Conservation (phyloP, 2,329 filamentous ascomycete species). For the Davidsoniella eucalypti region DNA sequence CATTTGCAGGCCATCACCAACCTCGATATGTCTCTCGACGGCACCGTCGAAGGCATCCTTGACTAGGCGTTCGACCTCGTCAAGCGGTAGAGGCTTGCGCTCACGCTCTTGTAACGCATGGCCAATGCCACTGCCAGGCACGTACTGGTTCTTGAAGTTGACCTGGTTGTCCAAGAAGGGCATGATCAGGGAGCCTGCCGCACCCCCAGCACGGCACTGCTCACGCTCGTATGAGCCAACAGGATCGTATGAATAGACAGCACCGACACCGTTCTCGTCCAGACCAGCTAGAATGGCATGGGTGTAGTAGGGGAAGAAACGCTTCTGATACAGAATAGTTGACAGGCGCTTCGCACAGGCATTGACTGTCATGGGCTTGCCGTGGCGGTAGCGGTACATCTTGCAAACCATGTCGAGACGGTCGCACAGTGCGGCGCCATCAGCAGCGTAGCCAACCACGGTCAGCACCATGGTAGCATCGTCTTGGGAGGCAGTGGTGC, state of each 20-base stretch:
- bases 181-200: constrained; percentile 90
- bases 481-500: constrained; percentile 68
- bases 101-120: constrained; percentile 61
- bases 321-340: constrained; percentile 91
- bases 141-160: constrained; percentile 98
- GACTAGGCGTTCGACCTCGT: constrained; percentile 70
- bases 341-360: constrained; percentile 90
- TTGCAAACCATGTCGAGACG: constrained; percentile 88
- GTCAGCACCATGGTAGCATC: constrained; percentile 79
- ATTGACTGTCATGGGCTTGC: constrained; percentile 86
- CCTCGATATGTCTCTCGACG: constrained; percentile 97
- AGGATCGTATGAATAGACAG: constrained; percentile 93
- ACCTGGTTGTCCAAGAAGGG: constrained; percentile 99
- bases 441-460: constrained; percentile 89
- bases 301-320: constrained; percentile 98
- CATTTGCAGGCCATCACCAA: constrained; percentile 91
- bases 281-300: constrained; percentile 85
- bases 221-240: constrained; percentile 96
- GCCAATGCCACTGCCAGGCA: constrained; percentile 69
- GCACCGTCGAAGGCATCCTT: constrained; percentile 97
- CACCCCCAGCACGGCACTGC: constrained; percentile 85
- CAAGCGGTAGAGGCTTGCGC: constrained; percentile 50
- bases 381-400: constrained; percentile 97
- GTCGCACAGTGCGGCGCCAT: constrained; percentile 86
- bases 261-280: constrained; percentile 86